Base-by-base conservation (phyloP, 306 rosid genomes). In the Vicia villosa region DNA sequence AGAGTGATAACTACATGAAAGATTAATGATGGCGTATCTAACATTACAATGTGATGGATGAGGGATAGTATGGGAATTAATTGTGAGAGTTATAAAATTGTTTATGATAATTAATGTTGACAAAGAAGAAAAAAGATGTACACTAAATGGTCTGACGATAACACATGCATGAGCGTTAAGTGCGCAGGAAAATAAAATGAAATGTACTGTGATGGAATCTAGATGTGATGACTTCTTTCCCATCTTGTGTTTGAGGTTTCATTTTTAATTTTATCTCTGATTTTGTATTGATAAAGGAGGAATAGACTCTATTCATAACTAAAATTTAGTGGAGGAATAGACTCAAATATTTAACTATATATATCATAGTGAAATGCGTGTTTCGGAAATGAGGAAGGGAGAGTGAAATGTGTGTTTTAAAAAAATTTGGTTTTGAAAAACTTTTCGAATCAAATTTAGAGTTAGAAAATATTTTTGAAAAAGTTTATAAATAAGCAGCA, bases 81-180 rank as follows among this genome's bases (percentile, higher is more conserved):
- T 34, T 79, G 72, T 42, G 70, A 73, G 47, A 41, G 40, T 28
- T 19, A 51, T 42, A 49, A 59, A 19, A 10, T 14, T 41, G 36
- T 56, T 64, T 38, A 32, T n/a, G 38, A 8, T 13, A 12, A 43
- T 43, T 45, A 8, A 49, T 47, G 24, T 36, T 65, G 20, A 34
- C 6, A 42, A 69, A 12, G 30, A 69, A 79, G 57, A 72, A 73
- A 73, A 63, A 61, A 43, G 38, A 73, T 68, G 55, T 40, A 68
- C 17, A 45, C 68, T 77, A 21, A 69, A 73, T 73, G 52, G 4
- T 71, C 72, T 82, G 76, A 62, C 70, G 12, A 62, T 12, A 82
- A 79, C 86, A 79, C 86, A 72, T 83, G 83, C 74, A 45, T 11
- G 10, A 6, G 73, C 79, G 62, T 68, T 14, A 79, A 67, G 42